Percentiles rank a stretch among this genome's conserved stretches.
phyloP scores from a whole-genome alignment of 2,329 filamentous ascomycete species.

The Alternaria viburni region DNA sequence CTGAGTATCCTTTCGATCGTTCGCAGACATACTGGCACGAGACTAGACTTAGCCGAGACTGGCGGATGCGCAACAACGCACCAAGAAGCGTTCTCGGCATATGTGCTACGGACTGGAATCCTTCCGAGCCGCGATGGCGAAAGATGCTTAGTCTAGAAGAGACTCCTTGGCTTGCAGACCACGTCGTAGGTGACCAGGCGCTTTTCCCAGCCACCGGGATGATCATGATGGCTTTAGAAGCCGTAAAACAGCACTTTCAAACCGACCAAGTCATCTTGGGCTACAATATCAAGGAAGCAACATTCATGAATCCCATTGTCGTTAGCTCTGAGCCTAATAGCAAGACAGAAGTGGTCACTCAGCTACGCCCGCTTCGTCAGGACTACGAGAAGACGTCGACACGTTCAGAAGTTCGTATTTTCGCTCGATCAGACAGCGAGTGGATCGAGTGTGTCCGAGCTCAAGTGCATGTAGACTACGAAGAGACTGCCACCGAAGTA shows the following conservation, averaged over 20 bases:
- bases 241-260: background rate
- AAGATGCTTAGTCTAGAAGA: conserved; percentile 49
- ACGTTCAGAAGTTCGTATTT: background rate
- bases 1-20: conserved; percentile 32
- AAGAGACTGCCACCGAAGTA: background rate
- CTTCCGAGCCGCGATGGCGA: conserved; percentile 48
- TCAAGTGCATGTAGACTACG: background rate
- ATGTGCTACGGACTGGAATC: conserved; percentile 26
- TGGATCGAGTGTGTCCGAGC: background rate
- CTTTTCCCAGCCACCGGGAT: conserved; percentile 32
- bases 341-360: background rate
- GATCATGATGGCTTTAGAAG: background rate
- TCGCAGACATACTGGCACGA: conserved; percentile 29
- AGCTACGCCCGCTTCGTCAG: background rate
- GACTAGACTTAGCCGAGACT: conserved; percentile 13
- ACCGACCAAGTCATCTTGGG: background rate
- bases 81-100: conserved; percentile 22
- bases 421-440: background rate
- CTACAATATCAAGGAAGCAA: background rate
- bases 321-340: background rate
- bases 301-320: background rate
- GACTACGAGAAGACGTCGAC: background rate
- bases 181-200: conserved; percentile 20
- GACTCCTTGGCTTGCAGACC: conserved; percentile 20
- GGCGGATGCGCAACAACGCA: background rate